Evolutionary conservation across 2,329 filamentous ascomycete species (phyloP).

Genomic region (Pseudogymnoascus sp.): DNA sequence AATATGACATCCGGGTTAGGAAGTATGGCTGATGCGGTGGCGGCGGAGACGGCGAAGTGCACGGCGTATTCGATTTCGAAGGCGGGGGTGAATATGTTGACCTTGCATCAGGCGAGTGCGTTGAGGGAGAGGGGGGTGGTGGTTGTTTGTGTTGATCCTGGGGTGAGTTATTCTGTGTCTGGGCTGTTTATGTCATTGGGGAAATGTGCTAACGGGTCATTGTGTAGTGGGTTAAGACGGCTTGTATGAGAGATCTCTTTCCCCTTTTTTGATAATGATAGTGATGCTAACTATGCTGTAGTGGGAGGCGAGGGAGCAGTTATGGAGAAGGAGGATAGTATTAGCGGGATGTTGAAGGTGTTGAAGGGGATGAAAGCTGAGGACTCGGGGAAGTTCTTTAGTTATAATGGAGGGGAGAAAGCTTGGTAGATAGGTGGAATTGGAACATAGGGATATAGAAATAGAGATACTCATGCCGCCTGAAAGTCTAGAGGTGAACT

Average conservation of each 20-base stretch:
- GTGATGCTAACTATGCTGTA: neutral
- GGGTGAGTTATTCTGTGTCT: neutral
- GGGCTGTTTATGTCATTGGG: neutral
- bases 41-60: neutral
- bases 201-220: neutral
- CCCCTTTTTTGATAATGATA: neutral
- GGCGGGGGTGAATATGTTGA: conserved; percentile 17
- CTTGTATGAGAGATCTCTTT: neutral
- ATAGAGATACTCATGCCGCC: too few species aligned
- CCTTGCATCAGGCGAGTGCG: neutral
- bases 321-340: conserved; percentile 8
- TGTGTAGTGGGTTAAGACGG: conserved; percentile 8
- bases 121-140: neutral
- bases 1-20: conserved; percentile 13
- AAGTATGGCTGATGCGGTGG: neutral
- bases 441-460: too few species aligned
- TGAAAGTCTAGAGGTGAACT: too few species aligned
- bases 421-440: neutral
- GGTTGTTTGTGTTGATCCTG: conserved; percentile 8
- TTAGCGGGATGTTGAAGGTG: neutral
- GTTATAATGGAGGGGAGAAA: neutral
- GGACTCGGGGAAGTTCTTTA: conserved; percentile 6
- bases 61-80: conserved; percentile 16
- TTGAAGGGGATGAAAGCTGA: neutral
- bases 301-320: neutral